Conservation (phyloP, 306 rosid genomes). For the Biancaea sappan region DNA sequence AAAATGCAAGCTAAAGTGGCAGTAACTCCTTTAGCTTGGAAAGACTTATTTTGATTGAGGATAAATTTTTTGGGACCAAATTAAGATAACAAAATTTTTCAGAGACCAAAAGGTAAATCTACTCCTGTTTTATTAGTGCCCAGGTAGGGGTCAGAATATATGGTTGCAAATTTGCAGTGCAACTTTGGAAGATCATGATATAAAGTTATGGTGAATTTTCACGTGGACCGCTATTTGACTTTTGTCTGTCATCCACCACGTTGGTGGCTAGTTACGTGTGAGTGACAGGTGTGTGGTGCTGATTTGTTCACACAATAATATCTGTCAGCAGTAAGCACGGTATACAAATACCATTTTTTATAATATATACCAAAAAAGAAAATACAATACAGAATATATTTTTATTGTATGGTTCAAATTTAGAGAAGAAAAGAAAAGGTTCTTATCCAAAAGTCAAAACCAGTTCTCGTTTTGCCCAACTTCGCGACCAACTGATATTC, state of each 20-base stretch:
- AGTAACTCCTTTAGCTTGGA: too few relatives aligned
- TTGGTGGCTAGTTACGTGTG: slow-evolving; percentile 35
- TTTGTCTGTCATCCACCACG: slow-evolving; percentile 15
- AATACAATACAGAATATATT: slow-evolving; percentile 13
- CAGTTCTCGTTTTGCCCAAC: neutral
- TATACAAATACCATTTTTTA: slow-evolving; percentile 4
- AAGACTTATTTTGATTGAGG: too few relatives aligned
- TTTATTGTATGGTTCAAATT: neutral
- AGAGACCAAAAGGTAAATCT: too few relatives aligned
- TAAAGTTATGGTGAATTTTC: slow-evolving; percentile 20
- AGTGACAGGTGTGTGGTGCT: slow-evolving; percentile 53
- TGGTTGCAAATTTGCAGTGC: slow-evolving; percentile 26
- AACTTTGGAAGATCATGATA: slow-evolving; percentile 6
- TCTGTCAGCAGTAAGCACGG: slow-evolving; percentile 25
- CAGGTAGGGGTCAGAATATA: too few relatives aligned
- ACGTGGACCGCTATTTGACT: slow-evolving; percentile 36
- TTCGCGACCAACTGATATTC: too few relatives aligned
- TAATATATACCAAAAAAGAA: neutral
- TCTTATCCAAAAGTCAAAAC: slow-evolving; percentile 23
- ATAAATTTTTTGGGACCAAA: too few relatives aligned
- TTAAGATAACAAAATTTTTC: too few relatives aligned
- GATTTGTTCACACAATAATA: slow-evolving; percentile 22
- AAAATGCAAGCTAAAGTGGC: too few relatives aligned
- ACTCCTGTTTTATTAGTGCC: too few relatives aligned
- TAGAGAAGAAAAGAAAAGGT: slow-evolving; percentile 45